Percentiles rank a stretch among this genome's conserved stretches.
Evolutionary conservation across 192 early-diverging fungal species (phyloP).

Genomic region (Coemansia sp.): DNA sequence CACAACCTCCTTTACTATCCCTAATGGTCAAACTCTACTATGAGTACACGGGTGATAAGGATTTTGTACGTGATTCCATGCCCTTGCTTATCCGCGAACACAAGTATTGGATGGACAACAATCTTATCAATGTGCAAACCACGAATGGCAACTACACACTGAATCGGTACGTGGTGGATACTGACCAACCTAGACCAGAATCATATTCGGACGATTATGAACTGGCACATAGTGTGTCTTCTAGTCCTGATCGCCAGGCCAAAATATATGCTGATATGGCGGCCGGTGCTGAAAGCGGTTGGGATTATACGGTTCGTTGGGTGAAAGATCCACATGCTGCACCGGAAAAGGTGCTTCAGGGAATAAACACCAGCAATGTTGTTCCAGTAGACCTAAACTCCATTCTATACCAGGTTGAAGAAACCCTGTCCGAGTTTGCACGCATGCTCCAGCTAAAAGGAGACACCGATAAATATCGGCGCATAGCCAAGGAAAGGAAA

Average conservation of each 20-base stretch:
- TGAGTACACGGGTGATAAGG: conserved; percentile 49
- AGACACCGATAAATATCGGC: conserved; percentile 4
- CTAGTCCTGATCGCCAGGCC: conserved; percentile 8
- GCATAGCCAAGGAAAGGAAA: conserved; percentile 31
- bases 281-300: conserved; percentile 67
- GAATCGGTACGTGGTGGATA: conserved; percentile 56
- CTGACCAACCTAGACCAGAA: conserved; percentile 61
- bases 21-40: conserved; percentile 66
- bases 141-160: conserved; percentile 12
- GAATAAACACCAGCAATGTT: conserved; percentile 54
- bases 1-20: conserved; percentile 67
- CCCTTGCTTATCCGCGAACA: conserved; percentile 61
- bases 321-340: conserved; percentile 19
- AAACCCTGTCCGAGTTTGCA: conserved; percentile 13
- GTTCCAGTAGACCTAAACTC: conserved; percentile 72
- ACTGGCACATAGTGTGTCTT: conserved; percentile 48
- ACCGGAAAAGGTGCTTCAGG: conserved; percentile 41
- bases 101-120: conserved; percentile 57
- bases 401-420: conserved; percentile 55
- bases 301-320: conserved; percentile 72
- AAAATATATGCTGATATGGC: conserved; percentile 62
- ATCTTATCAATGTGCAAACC: conserved; percentile 38
- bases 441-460: background rate
- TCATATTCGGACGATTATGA: conserved; percentile 58
- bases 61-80: conserved; percentile 47